Conservation (phyloP, 495 filamentous ascomycete genomes). For the Symbiotaphrina buchneri region DNA sequence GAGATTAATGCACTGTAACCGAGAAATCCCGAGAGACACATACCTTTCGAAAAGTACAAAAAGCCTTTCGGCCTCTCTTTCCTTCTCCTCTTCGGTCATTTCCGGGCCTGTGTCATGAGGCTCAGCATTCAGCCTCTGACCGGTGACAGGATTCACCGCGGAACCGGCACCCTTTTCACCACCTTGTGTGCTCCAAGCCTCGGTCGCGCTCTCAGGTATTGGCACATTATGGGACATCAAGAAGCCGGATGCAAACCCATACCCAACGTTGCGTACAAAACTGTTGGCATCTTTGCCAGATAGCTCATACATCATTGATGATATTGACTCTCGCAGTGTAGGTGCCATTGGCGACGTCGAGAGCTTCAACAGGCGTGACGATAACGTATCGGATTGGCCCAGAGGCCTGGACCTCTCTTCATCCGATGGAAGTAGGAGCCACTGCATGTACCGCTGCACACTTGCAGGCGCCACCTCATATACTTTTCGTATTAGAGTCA, state of each 20-base stretch:
- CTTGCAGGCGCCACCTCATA: conserved; percentile 46
- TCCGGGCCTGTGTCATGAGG: conserved; percentile 26
- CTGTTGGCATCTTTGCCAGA: conserved; percentile 49
- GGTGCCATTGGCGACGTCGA: conserved; percentile 48
- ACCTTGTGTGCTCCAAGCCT: conserved; percentile 24
- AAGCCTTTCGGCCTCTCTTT: conserved; percentile 75
- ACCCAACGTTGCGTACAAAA: conserved; percentile 67
- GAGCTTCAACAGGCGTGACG: conserved; percentile 59
- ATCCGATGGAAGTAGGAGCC: conserved; percentile 52
- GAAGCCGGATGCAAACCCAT: conserved; percentile 81
- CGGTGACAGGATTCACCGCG: conserved; percentile 77
- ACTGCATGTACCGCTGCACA: conserved; percentile 37
- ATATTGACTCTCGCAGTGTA: conserved; percentile 51
- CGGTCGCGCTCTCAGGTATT: conserved; percentile 42
- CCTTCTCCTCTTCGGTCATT: conserved; percentile 85
- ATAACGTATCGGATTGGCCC: conserved; percentile 48
- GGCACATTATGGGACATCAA: conserved; percentile 61
- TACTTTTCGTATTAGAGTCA: conserved; percentile 48
- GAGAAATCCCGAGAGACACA: conserved; percentile 3
- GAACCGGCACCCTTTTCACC: conserved; percentile 13
- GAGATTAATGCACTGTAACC: background rate
- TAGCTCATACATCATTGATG: conserved; percentile 64
- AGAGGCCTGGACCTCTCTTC: conserved; percentile 57
- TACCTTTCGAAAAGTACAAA: conserved; percentile 93
- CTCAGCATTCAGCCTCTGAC: conserved; percentile 59